These are phyloP conservation scores for Sequoia sempervirens DNA, from an alignment of 75 land plant species.

Conservation along the genomic window DNA sequence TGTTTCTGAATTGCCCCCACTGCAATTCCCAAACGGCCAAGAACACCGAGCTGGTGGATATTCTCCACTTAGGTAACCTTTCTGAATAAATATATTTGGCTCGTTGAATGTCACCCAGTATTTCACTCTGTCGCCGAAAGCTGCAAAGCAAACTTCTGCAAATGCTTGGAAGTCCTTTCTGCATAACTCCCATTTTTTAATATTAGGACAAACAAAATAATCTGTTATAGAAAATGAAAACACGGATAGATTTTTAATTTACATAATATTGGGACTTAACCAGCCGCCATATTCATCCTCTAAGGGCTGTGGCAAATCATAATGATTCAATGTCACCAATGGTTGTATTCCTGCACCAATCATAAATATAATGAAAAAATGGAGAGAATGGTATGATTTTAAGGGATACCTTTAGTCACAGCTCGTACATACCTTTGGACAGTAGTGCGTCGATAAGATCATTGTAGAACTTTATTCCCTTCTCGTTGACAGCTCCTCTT, in stretches of 20 bases:
- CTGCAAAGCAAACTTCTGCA: conserved; percentile 16
- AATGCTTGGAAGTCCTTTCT: conserved; percentile 17
- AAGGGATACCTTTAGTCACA: not conserved
- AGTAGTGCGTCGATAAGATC: conserved; percentile 26
- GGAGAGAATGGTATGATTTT: no score
- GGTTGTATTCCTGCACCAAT: conserved; percentile 16
- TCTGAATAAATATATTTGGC: conserved; percentile 8
- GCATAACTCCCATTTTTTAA: not conserved
- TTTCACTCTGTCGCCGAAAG: conserved; percentile 25
- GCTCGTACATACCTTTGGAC: conserved; percentile 12
- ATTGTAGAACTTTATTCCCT: conserved; percentile 34
- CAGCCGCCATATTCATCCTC: conserved; percentile 55
- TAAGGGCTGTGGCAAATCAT: conserved; percentile 54
- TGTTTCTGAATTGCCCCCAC: conserved; percentile 18
- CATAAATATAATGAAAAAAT: not conserved
- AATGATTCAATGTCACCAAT: conserved; percentile 51
- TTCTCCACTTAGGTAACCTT: not conserved
- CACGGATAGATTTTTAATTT: conserved; percentile 3
- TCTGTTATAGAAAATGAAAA: not conserved
- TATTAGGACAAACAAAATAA: not conserved
- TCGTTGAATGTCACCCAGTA: conserved; percentile 24
- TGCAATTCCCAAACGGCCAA: conserved; percentile 1
- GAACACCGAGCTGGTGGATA: conserved; percentile 27
- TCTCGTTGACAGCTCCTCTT: conserved; percentile 22
- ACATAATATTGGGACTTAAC: conserved; percentile 53